Base-by-base conservation (phyloP, 495 filamentous ascomycete species). In the Daldinia bambusicola region DNA sequence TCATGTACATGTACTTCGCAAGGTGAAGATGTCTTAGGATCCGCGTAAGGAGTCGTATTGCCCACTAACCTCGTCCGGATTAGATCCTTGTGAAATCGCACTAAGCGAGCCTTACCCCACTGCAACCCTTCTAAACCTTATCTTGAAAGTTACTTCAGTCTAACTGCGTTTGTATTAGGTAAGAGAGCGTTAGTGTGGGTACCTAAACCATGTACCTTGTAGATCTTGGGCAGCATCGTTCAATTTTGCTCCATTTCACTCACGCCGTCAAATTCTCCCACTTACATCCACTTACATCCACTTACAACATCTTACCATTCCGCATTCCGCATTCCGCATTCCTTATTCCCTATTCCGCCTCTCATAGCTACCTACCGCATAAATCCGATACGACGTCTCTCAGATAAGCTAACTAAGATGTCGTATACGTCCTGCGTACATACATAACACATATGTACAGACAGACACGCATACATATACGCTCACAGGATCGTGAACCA, bases 121-220 rank as follows among this genome's bases (percentile, higher is more conserved):
- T 50, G 51, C 51, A 62, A 62, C 65, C 56, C 65, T 61, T 62
- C 37, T 2, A 55, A 68, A 68, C 57, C 37, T 68, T 68, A 68
- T 62, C 57, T 68, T 1, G 34, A 61, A 38, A 8, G 26, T 1
- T 26, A 26, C 34, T 30, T 60, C n/a, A 56, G 55, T 31, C 55
- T 67, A 67, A 53, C 64, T 43, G 14, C 4, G n/a, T 64, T 55
- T 2, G 50, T 72, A 43, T 60, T 59, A 59, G 36, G 20, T 60
- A 16, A 50, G 50, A 38, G 3, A 26, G 3, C 26, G 26, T 26
- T 36, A 8, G 14, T 6, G 34, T 36, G 9, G 34, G 18, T 22
- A 16, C 18, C 7, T 8, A 20, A 48, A 22, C 20, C 16, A 48
- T 48, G 43, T 48, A 59, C 45, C 10, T 31, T 53, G 50, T 32